These are phyloP conservation scores for Didymella segeticola DNA, from an alignment of 2,329 filamentous ascomycete genomes.

Conservation along the genomic window DNA sequence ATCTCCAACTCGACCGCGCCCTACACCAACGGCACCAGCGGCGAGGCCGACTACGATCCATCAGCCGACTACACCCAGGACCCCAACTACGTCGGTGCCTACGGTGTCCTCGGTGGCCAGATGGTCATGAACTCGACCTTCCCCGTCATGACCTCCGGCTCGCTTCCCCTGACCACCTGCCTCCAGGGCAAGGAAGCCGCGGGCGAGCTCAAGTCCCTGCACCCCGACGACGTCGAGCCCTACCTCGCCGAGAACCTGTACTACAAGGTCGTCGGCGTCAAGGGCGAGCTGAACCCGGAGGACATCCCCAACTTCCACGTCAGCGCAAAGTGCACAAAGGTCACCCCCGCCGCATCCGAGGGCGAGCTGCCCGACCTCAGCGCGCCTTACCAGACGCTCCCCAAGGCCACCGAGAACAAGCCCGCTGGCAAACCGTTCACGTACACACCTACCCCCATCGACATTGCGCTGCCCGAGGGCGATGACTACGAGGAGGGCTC, in stretches of 20 bases:
- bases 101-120: conserved; percentile 40
- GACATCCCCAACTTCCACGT: conserved; percentile 44
- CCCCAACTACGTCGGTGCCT: conserved; percentile 44
- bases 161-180: conserved; percentile 43
- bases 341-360: conserved; percentile 32
- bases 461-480: conserved; percentile 25
- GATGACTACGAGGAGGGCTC: conserved; percentile 20
- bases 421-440: conserved; percentile 42
- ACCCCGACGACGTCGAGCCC: conserved; percentile 40
- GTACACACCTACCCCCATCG: conserved; percentile 31
- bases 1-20: conserved; percentile 29
- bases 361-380: conserved; percentile 40
- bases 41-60: conserved; percentile 33
- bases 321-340: conserved; percentile 39
- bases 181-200: conserved; percentile 42
- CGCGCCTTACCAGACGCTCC: conserved; percentile 36
- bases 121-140: conserved; percentile 34
- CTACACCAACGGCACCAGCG: conserved; percentile 28
- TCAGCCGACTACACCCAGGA: conserved; percentile 36
- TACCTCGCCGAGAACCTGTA: conserved; percentile 46
- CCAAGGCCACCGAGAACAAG: conserved; percentile 34
- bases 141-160: conserved; percentile 40
- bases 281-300: conserved; percentile 39
- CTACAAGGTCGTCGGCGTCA: conserved; percentile 44
- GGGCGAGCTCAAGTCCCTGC: conserved; percentile 41